Base-by-base conservation (phyloP, 768 basidiomycete genomes). In the Amanita muscaria region DNA sequence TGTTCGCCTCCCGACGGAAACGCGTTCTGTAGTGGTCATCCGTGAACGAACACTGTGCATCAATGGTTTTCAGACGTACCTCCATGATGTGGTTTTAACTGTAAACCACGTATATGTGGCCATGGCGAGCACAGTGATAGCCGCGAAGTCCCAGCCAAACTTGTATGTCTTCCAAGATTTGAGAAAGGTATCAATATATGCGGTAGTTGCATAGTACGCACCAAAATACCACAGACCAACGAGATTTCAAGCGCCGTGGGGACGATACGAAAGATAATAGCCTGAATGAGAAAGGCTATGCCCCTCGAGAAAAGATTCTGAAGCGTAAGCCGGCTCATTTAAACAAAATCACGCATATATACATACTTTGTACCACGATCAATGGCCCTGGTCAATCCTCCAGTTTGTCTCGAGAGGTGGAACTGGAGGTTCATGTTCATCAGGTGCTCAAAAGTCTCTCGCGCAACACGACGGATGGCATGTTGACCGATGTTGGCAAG, bases 141-240 rank as follows among this genome's bases (percentile, higher is more conserved):
- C 89, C 3, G 96, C 94, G 62, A 93, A 99, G 59, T 96, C 84
- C 84, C 86, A 91, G 7, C 96, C 96, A 56, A 96, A 99, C 59
- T 97, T 94, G 56, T 88, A 98, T 2, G 90, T 93, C 92, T 96
- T 41, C 30, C 39, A 27, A n/a, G 39, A 35, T 24, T 16, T 22
- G 19, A 16, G 29, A 29, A 3, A 27, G 16, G 18, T 16, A 31
- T 12, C 12, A 19, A 30, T n/a, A 31, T n/a, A 16, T 9, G 19
- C 14, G 19, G 24, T 19, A 42, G 2, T 2, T 14, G 10, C 7
- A 15, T 29, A n/a, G 7, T 24, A 61, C 84, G 18, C 54, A 92
- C 93, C 64, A 99, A 64, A 49, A 99, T 99, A 40, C 93, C 94
- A 66, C 93, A 98, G 33, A 99, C 96, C 72, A 99, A 82, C 3